Base-by-base conservation (phyloP, 2,329 filamentous ascomycete genomes). In the Colletotrichum echinochloae region DNA sequence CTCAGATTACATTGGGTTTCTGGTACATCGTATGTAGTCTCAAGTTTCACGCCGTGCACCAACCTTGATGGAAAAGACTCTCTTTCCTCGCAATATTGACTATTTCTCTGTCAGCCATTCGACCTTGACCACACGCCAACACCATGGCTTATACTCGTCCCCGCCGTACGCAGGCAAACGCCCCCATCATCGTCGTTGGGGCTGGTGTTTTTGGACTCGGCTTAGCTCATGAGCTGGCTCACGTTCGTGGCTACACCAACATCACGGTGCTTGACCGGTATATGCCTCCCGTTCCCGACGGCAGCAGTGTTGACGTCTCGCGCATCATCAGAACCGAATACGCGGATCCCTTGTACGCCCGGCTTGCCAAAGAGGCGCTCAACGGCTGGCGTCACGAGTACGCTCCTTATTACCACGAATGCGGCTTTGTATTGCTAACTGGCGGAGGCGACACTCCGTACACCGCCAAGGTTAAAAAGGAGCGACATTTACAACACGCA, bases 261-360 rank as follows among this genome's bases (percentile, higher is more conserved):
- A 73, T 83, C 76, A 79, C 79, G 28, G 72, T 81, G 59, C 70
- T 82, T 74, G 75, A 82, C 65, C 76, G 78, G 1, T 76, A 76
- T 51, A 70, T 78, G 0, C 80, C 81, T 9, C 80, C 81, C 0
- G 77, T 78, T 2, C 72, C 75, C 5, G 79, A 82, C 9, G 78
- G 78, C n/a, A 80, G 80, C 65, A 82, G 79, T 44, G 79, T 81
- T 9, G 81, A 83, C 65, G 77, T 79, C 18, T 82, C 80, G 3
- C 79, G 81, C 16, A 77, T 82, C 60, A 77, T 83, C 39, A 78
- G 81, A 3, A 74, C 79, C 52, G 91, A 93, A 79, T 94, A 94
- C 75, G 88, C 89, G 18, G 86, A 90, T 73, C 79, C 84, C 0
- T 82, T 87, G 12, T 93, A 93, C 75, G 73, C 18, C 41, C 18